Percentiles rank a stretch among this genome's conserved stretches.
phyloP scores from a whole-genome alignment of 768 basidiomycete genomes.

The Lactarius deliciosus region DNA sequence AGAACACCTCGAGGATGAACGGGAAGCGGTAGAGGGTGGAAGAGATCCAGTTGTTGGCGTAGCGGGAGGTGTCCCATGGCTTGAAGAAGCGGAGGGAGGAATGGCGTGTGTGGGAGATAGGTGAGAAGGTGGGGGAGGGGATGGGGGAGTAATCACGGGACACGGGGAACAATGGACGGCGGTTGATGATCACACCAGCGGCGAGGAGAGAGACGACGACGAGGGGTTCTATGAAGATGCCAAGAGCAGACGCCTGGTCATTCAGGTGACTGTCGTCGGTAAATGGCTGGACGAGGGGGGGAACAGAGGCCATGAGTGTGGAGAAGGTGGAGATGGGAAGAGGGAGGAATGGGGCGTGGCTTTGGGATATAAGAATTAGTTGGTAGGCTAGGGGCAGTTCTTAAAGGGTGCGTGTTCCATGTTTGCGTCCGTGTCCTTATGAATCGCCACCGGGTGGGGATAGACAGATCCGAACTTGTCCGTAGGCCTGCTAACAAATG shows the following conservation, averaged over 20 bases:
- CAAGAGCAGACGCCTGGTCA: background rate
- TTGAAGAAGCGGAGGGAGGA: slow-evolving; percentile 1
- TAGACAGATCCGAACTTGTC: slow-evolving; percentile 1
- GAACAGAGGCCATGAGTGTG: background rate
- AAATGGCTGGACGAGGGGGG: slow-evolving; percentile 16
- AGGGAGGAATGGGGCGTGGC: background rate
- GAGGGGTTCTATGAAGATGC: slow-evolving; percentile 18
- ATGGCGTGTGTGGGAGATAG: background rate
- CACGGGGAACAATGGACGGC: slow-evolving; percentile 6
- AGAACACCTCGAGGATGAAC: slow-evolving; percentile 21
- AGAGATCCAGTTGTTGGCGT: slow-evolving; percentile 17
- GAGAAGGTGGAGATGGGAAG: background rate
- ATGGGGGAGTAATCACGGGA: slow-evolving; percentile 2
- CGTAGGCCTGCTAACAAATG: background rate
- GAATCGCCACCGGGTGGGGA: background rate
- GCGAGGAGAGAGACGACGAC: slow-evolving; percentile 22
- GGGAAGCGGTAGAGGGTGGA: slow-evolving; percentile 12
- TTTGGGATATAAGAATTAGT: background rate
- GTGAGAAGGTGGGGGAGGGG: background rate
- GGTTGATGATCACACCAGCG: slow-evolving; percentile 16
- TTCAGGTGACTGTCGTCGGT: background rate
- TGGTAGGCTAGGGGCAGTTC: background rate
- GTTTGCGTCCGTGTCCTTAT: background rate
- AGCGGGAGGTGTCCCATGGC: slow-evolving; percentile 20
- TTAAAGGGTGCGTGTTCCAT: background rate